Conservation (phyloP, 2,329 filamentous ascomycete genomes). For the Penicillium corylophilum region DNA sequence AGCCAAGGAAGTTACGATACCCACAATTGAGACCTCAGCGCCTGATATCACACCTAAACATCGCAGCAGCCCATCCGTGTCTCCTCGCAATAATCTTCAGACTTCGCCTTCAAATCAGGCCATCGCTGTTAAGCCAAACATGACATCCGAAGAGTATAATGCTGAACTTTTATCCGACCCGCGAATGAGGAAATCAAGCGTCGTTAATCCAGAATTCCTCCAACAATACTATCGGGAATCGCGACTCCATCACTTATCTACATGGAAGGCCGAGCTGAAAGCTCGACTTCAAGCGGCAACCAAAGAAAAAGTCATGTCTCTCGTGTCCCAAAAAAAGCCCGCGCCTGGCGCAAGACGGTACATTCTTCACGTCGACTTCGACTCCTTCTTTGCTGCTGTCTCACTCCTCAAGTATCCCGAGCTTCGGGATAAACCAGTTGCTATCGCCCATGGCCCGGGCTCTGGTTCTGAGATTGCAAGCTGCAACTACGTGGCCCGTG, state of each 20-base stretch:
- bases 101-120: slow-evolving; percentile 21
- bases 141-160: slow-evolving; percentile 94
- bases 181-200: slow-evolving; percentile 80
- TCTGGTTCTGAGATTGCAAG: slow-evolving; percentile 92
- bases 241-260: slow-evolving; percentile 87
- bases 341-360: slow-evolving; percentile 70
- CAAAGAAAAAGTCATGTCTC: slow-evolving; percentile 59
- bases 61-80: background rate
- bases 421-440: slow-evolving; percentile 73
- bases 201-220: slow-evolving; percentile 88
- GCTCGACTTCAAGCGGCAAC: slow-evolving; percentile 80
- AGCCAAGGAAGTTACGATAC: background rate
- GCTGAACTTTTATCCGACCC: slow-evolving; percentile 80
- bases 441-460: slow-evolving; percentile 83
- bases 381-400: slow-evolving; percentile 96
- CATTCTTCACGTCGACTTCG: slow-evolving; percentile 94
- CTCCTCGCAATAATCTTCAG: background rate
- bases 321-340: slow-evolving; percentile 52
- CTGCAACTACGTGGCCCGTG: slow-evolving; percentile 89
- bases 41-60: background rate
- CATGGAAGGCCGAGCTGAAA: slow-evolving; percentile 95
- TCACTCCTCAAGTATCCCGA: slow-evolving; percentile 78
- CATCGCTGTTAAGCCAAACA: slow-evolving; percentile 38
- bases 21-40: background rate
- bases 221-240: slow-evolving; percentile 96